Evolutionary conservation across 371 early-diverging fungal species (phyloP).

Genomic region (Amoeboaphelidium protococcarum): DNA sequence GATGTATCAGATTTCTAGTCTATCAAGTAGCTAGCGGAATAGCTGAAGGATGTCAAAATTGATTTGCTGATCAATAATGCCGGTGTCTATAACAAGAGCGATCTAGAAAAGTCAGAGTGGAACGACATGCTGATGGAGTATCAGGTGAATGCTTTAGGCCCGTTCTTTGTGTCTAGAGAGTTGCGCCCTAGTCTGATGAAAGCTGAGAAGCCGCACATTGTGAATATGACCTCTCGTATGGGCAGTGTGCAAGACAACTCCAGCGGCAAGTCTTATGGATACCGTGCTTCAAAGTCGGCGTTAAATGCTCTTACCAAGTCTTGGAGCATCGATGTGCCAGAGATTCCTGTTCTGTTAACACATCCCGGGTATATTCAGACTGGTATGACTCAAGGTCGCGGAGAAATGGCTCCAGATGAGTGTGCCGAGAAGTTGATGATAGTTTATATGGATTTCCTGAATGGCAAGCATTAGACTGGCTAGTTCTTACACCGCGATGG

Average conservation of each 20-base stretch:
- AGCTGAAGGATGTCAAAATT: not conserved
- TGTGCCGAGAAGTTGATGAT: not conserved
- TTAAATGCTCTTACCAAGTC: constrained; percentile 3
- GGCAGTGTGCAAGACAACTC: constrained; percentile 6
- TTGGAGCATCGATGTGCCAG: constrained; percentile 1
- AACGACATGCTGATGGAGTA: constrained; percentile 1
- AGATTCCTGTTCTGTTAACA: constrained; percentile 1
- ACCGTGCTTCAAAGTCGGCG: constrained; percentile 7
- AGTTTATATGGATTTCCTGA: not conserved
- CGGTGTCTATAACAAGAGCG: constrained; percentile 1
- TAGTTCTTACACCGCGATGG: constrained; percentile 6
- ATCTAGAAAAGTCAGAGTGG: not conserved
- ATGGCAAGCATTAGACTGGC: not conserved
- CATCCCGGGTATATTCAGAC: constrained; percentile 6
- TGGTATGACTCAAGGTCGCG: constrained; percentile 4
- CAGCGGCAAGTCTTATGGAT: constrained; percentile 5
- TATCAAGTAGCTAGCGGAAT: not conserved
- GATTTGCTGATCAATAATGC: constrained; percentile 2
- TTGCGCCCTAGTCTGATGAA: constrained; percentile 3
- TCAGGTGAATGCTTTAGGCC: constrained; percentile 4
- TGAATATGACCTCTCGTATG: constrained; percentile 8
- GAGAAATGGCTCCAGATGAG: constrained; percentile 4
- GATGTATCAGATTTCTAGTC: not conserved
- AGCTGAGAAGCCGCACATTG: not conserved
- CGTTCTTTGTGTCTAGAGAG: constrained; percentile 3